Evolutionary conservation across 2,329 filamentous ascomycete species (phyloP).

Genomic region (Fonsecaea pedrosoi): DNA sequence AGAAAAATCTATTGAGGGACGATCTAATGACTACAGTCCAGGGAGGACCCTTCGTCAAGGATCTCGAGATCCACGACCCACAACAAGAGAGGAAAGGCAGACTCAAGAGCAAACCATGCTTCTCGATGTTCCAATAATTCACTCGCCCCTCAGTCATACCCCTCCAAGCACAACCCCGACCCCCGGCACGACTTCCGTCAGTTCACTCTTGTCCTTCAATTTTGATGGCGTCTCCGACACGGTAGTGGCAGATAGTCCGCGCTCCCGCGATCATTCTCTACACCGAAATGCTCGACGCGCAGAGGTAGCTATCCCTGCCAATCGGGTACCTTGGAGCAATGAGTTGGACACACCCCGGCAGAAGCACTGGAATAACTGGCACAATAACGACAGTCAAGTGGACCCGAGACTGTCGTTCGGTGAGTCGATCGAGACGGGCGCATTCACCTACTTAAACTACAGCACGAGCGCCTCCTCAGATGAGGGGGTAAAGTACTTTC

Average conservation of each 20-base stretch:
- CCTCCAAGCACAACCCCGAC: slow-evolving; percentile 23
- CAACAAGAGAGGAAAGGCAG: slow-evolving; percentile 15
- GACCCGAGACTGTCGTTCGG: slow-evolving; percentile 31
- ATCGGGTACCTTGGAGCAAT: slow-evolving; percentile 20
- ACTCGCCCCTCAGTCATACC: slow-evolving; percentile 20
- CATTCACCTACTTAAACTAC: slow-evolving; percentile 36
- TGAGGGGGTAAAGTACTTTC: slow-evolving; percentile 31
- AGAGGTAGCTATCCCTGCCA: not conserved
- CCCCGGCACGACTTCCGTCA: slow-evolving; percentile 26
- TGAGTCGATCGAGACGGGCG: slow-evolving; percentile 28
- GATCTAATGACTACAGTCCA: slow-evolving; percentile 5
- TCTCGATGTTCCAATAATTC: slow-evolving; percentile 17
- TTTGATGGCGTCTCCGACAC: slow-evolving; percentile 34
- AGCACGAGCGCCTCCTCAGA: slow-evolving; percentile 36
- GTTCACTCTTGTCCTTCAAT: slow-evolving; percentile 32
- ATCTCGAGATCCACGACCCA: slow-evolving; percentile 4
- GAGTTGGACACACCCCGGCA: slow-evolving; percentile 18
- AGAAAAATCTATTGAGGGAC: not conserved
- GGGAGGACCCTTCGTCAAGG: slow-evolving; percentile 11
- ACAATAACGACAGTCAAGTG: slow-evolving; percentile 35
- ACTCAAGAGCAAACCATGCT: slow-evolving; percentile 17
- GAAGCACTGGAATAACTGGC: slow-evolving; percentile 22
- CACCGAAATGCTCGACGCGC: slow-evolving; percentile 17
- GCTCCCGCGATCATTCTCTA: slow-evolving; percentile 28
- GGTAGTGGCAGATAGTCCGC: slow-evolving; percentile 30